Evolutionary conservation across 1,284 basidiomycete species (phyloP), one percentile per base, ranked within the genome.

Genomic region (Leccinum subrobustum): DNA sequence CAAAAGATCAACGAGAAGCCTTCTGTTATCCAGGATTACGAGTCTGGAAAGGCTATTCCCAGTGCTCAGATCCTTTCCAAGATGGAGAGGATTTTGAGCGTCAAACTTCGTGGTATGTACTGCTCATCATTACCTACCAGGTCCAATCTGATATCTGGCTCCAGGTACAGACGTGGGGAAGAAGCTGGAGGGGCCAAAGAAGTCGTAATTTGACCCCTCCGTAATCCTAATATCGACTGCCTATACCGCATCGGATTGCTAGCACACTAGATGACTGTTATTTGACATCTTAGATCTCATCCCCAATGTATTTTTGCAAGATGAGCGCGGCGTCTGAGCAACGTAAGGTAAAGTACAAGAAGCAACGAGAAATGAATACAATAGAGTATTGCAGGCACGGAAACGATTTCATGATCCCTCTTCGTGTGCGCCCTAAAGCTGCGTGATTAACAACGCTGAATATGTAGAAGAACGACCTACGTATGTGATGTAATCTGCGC

Each of bases 1-100:
- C 91, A 92, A 75, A 92, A 91, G 80, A 86, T 95, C 72, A 96
- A 96, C 75, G 92, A 95, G 81, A 95, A 95, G 75, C 89, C 87
- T 37, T 90, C 91, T 50, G 82, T 96, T 52, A 80, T 96, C 33
- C 89, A 92, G 73, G 96, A 98, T 68, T 96, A 97, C 76, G 95
- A 97, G 78, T 83, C 86, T 20, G 89, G 93, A 60, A 91, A 89
- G 74, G 96, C 96, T 25, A 87, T 93, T 37, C 96, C 96, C 44
- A 96, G 92, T 75, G 82, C 93, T 52, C 91, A 94, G 73, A 88
- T 99, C 67, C 84, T 99, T 31, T 83, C 84, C 64, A 98, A 98
- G 83, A 87, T 98, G 68, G 96, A 99, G 80, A 85, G 95, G 57
- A 80, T 82, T 50, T 83, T 99, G 66, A 91, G 89, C 58, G 91